A percentile compares a stretch with the other conserved stretches of the same genome.
Conservation (phyloP, 2,329 filamentous ascomycete genomes). For the Plenodomus tracheiphilus region DNA sequence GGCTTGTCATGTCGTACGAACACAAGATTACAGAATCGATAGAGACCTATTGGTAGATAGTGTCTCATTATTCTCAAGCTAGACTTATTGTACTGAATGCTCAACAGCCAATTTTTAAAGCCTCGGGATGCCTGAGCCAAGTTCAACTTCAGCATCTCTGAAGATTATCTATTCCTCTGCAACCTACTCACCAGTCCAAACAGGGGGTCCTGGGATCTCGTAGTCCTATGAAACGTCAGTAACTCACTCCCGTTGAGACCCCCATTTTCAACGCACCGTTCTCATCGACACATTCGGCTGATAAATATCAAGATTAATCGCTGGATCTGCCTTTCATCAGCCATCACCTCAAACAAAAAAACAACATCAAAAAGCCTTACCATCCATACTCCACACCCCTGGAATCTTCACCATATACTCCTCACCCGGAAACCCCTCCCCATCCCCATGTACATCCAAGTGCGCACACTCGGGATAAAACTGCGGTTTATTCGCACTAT, state of each 20-base stretch:
- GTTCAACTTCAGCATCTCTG: too few relatives aligned
- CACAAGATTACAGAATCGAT: too few relatives aligned
- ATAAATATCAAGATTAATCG: conserved; percentile 38
- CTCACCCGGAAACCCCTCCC: conserved; percentile 12
- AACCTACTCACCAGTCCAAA: conserved; percentile 10
- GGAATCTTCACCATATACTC: conserved; percentile 34
- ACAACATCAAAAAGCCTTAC: conserved; percentile 23
- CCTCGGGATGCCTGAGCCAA: too few relatives aligned
- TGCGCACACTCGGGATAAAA: conserved; percentile 38
- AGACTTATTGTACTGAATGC: too few relatives aligned
- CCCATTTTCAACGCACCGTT: conserved; percentile 20
- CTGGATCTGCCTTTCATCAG: conserved; percentile 27
- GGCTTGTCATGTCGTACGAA: too few relatives aligned
- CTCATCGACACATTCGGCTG: conserved; percentile 17
- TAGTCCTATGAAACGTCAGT: conserved; percentile 11
- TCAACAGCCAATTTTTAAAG: too few relatives aligned
- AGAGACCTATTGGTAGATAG: too few relatives aligned
- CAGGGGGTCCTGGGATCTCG: conserved; percentile 17
- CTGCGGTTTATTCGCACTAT: conserved; percentile 33
- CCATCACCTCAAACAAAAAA: neutral
- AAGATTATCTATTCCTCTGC: too few relatives aligned
- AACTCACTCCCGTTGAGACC: neutral
- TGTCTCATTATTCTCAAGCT: too few relatives aligned
- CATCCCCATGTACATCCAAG: conserved; percentile 26
- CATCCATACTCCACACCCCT: conserved; percentile 35